These are phyloP conservation scores for Pochonia chlamydosporia DNA, from an alignment of 2,329 filamentous ascomycete genomes.

Conservation along the genomic window DNA sequence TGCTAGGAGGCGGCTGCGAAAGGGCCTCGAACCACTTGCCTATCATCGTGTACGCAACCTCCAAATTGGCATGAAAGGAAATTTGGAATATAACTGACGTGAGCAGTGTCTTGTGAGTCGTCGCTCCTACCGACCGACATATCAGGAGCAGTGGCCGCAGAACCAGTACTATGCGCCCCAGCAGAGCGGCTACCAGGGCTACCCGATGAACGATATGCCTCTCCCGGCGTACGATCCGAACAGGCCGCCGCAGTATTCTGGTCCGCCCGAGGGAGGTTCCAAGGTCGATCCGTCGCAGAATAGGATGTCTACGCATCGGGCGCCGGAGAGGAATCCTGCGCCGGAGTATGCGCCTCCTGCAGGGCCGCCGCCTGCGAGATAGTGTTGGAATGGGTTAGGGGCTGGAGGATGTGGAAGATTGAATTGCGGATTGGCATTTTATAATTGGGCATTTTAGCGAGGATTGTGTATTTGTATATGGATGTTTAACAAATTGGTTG, in stretches of 20 bases:
- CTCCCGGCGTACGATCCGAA: conserved; percentile 54
- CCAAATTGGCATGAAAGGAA: background rate
- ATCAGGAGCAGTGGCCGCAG: conserved; percentile 13
- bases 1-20: conserved; percentile 59
- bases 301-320: conserved; percentile 16
- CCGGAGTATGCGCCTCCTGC: conserved; percentile 35
- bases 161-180: conserved; percentile 19
- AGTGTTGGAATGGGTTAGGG: no score
- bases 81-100: background rate
- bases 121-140: conserved; percentile 12
- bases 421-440: background rate
- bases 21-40: conserved; percentile 57
- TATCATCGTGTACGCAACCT: conserved; percentile 60
- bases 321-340: conserved; percentile 18
- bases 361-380: conserved; percentile 38
- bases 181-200: conserved; percentile 15
- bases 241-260: conserved; percentile 50
- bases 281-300: conserved; percentile 51
- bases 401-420: no score
- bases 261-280: conserved; percentile 38
- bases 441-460: background rate
- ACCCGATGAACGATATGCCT: conserved; percentile 48
- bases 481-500: no score
- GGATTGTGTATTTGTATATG: no score
- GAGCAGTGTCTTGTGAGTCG: conserved; percentile 46